Base-by-base conservation (phyloP, 164 flowering plant genomes). In the Cinnamomum micranthum region DNA sequence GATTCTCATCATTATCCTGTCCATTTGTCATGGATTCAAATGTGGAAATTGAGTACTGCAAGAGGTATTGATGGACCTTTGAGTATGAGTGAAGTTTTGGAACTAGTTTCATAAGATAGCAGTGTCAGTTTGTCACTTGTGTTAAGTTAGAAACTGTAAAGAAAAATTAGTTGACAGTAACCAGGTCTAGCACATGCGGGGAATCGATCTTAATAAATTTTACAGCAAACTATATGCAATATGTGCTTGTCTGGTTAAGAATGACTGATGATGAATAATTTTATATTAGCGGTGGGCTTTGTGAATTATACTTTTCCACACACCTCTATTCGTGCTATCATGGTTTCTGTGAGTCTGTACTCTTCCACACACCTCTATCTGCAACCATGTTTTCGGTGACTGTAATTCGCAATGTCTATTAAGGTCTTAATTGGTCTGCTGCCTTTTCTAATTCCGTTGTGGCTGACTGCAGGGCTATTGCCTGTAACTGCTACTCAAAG, bases 1-100 rank as follows among this genome's bases (percentile, higher is more conserved):
- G 83, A 88, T 92, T 73, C 91, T 92, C 74, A 90, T 92, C 81
- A 90, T 92, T 9, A 82, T 92, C 27, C 60, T 90, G 47, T 93
- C 94, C 10, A 79, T 86, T 24, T 93, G 97, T 58, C 83, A 77
- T 60, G 89, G 89, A 70, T 84, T 87, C 84, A 86, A 90, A 2
- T 92, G 97, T 55, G 60, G 60, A 15, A 65, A 74, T 51, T 78
- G 67, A 65, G n/a, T 55, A 17, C 20, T 41, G 47, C 47, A 9
- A 55, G 20, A 14, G 60, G 60, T 55, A 15, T 15, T 55, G 60
- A 55, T 55, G 60, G 60, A 55, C 17, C n/a, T 20, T 41, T 41
- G 47, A 41, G 47, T 41, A 41, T 41, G 47, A 9, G 47, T 41
- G 9, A 41, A 55, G 60, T 55, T 55, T 55, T 55, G 17, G 60